Percentiles rank a stretch among this genome's conserved stretches.
Conservation (phyloP, 2,329 filamentous ascomycete genomes). For the Phyllosticta citrichinensis region DNA sequence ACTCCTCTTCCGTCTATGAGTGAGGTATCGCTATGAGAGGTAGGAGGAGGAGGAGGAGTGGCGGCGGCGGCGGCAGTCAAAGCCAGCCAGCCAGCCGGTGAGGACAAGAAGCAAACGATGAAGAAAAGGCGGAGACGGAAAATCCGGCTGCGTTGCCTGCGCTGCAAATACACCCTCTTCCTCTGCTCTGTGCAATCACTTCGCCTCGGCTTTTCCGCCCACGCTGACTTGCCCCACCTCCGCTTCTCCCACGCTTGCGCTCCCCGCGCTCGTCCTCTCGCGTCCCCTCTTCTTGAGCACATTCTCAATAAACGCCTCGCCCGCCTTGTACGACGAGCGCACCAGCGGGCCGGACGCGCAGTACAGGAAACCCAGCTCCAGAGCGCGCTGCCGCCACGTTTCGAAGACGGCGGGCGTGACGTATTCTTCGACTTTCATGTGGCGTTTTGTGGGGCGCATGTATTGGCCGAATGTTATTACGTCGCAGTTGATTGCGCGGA, state of each 20-base stretch:
- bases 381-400: conserved; percentile 75
- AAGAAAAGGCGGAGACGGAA: too few relatives aligned
- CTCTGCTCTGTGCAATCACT: background rate
- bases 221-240: background rate
- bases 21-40: too few relatives aligned
- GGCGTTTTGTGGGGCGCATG: conserved; percentile 96
- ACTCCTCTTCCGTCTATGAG: too few relatives aligned
- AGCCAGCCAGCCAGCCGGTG: too few relatives aligned
- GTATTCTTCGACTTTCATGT: conserved; percentile 95
- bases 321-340: conserved; percentile 92
- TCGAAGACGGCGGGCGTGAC: conserved; percentile 88
- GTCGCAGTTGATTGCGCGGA: conserved; percentile 73
- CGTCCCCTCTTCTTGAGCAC: conserved; percentile 62
- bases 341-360: conserved; percentile 90
- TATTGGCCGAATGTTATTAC: conserved; percentile 99
- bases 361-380: conserved; percentile 95
- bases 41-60: too few relatives aligned
- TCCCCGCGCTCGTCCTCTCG: background rate
- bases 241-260: too few relatives aligned
- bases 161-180: too few relatives aligned
- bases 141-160: too few relatives aligned
- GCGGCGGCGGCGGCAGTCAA: too few relatives aligned
- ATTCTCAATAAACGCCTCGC: conserved; percentile 98
- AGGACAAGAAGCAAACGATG: too few relatives aligned
- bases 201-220: background rate